Conservation (phyloP, 345 rosid species). For the Clausena lansium region DNA sequence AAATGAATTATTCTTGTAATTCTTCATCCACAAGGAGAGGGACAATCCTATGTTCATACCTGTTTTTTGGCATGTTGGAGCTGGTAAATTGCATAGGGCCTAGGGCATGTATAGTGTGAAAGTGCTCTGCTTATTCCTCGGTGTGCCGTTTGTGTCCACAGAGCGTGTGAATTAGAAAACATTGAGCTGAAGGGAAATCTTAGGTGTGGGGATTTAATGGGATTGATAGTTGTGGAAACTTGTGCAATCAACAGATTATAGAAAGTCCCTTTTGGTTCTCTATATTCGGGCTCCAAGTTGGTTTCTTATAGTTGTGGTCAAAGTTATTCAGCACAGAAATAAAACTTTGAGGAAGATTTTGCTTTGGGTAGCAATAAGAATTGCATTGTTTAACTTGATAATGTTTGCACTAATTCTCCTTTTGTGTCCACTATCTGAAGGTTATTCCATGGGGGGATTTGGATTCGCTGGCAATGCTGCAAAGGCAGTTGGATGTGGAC, state of each 20-base stretch:
- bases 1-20: background rate
- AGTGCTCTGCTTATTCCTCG: background rate
- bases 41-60: background rate
- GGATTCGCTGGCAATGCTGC: slow-evolving; percentile 42
- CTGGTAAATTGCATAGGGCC: background rate
- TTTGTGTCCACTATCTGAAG: slow-evolving; percentile 16
- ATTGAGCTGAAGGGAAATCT: background rate
- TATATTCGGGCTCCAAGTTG: background rate
- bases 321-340: background rate
- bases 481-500: slow-evolving; percentile 46
- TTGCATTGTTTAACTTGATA: background rate
- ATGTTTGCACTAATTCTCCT: background rate
- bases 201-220: background rate
- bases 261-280: background rate
- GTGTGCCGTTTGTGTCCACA: background rate
- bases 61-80: background rate
- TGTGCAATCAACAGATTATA: background rate
- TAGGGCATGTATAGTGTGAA: background rate
- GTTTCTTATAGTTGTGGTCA: background rate
- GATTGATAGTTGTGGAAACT: background rate
- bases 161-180: background rate
- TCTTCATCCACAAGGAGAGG: background rate
- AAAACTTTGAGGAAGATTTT: background rate
- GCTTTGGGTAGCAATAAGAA: background rate
- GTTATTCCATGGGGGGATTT: slow-evolving; percentile 46